A percentile compares a stretch with the other conserved stretches of the same genome.
Evolutionary conservation across 2,329 filamentous ascomycete genomes (phyloP).

Genomic region (Thelonectria blattea): DNA sequence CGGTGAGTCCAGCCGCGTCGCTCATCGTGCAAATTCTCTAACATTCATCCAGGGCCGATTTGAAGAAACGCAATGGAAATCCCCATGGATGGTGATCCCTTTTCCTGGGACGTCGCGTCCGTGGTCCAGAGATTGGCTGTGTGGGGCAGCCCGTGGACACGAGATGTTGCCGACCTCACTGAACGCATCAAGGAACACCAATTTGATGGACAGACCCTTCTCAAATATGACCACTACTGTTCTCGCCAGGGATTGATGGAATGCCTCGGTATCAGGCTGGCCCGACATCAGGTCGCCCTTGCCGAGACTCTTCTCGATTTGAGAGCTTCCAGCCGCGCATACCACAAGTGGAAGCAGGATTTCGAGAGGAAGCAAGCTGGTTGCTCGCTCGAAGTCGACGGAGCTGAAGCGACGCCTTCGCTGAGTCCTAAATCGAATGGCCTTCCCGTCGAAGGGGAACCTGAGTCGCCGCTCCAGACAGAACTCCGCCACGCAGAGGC

Average conservation of each 20-base stretch:
- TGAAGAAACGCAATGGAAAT: slow-evolving; percentile 36
- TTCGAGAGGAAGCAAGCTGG: slow-evolving; percentile 29
- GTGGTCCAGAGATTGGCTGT: slow-evolving; percentile 72
- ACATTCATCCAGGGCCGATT: background rate
- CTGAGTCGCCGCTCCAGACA: background rate
- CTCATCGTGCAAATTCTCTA: background rate
- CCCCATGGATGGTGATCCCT: slow-evolving; percentile 64
- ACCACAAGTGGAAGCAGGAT: slow-evolving; percentile 43
- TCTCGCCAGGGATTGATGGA: slow-evolving; percentile 56
- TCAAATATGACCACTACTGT: slow-evolving; percentile 61
- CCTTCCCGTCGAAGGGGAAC: background rate
- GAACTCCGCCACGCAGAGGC: background rate
- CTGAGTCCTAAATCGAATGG: background rate
- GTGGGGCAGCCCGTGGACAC: slow-evolving; percentile 55
- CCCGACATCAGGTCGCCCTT: slow-evolving; percentile 65
- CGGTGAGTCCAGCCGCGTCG: background rate
- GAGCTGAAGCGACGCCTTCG: background rate
- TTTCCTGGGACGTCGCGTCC: slow-evolving; percentile 72
- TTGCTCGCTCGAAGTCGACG: slow-evolving; percentile 17
- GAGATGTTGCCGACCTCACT: slow-evolving; percentile 58
- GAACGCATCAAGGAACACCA: slow-evolving; percentile 63
- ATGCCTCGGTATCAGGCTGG: slow-evolving; percentile 62
- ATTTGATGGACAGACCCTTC: slow-evolving; percentile 68
- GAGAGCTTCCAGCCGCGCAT: slow-evolving; percentile 57
- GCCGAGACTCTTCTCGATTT: slow-evolving; percentile 64